phyloP scores from a whole-genome alignment of 306 rosid species.

The Fragaria vesca region DNA sequence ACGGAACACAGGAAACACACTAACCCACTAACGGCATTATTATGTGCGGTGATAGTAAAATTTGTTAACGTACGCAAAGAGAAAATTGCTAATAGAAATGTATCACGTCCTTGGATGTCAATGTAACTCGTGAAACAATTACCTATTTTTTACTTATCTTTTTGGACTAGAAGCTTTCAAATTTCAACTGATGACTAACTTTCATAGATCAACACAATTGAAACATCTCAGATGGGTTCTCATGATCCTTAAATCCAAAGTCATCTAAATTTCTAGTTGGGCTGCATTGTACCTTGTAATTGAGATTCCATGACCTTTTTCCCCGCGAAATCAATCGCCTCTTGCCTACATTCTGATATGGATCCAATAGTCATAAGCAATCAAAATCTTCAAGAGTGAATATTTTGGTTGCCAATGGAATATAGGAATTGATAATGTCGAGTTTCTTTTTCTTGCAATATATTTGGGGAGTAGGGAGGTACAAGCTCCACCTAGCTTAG shows the following conservation, averaged over 20 bases:
- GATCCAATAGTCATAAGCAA: conserved; percentile 34
- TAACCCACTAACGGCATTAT: not conserved
- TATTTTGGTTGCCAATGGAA: conserved; percentile 18
- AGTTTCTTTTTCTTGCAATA: not conserved
- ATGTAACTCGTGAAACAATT: not conserved
- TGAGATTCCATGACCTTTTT: conserved; percentile 28
- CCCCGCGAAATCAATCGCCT: conserved; percentile 30
- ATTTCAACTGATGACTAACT: not conserved
- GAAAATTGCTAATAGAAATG: not conserved
- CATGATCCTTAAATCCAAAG: conserved; percentile 13
- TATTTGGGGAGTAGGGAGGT: not conserved
- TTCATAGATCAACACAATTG: conserved; percentile 11
- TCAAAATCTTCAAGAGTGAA: conserved; percentile 16
- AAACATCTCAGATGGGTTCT: conserved; percentile 8
- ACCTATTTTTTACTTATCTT: not conserved
- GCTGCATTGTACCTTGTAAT: conserved; percentile 32
- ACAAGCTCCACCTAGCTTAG: not conserved
- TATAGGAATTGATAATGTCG: conserved; percentile 2
- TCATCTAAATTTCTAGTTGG: conserved; percentile 12
- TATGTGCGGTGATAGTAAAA: not conserved
- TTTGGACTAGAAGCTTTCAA: not conserved
- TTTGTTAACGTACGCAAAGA: not conserved
- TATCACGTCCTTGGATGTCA: not conserved
- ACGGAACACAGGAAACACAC: not conserved
- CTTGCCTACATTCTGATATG: conserved; percentile 31